Evolutionary conservation across 2,329 filamentous ascomycete species (phyloP).

Genomic region (Apiospora marii): DNA sequence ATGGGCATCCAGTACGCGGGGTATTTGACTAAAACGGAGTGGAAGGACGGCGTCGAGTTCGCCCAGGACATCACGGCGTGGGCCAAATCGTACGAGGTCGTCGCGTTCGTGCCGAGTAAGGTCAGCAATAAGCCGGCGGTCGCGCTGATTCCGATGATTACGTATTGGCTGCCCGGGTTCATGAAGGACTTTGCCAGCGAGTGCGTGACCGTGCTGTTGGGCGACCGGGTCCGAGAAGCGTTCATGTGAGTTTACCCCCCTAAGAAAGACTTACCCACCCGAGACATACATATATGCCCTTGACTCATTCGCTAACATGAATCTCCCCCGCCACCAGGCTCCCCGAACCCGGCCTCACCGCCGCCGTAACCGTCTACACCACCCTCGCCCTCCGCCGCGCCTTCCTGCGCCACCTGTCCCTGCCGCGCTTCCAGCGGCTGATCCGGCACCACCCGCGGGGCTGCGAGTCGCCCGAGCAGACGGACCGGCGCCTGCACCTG

Average conservation of each 20-base stretch:
- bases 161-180: constrained; percentile 59
- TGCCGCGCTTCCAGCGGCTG: constrained; percentile 61
- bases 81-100: constrained; percentile 64
- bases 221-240: constrained; percentile 67
- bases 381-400: constrained; percentile 62
- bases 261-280: too few species aligned
- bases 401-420: constrained; percentile 62
- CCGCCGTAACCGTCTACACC: constrained; percentile 51
- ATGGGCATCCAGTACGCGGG: constrained; percentile 67
- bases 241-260: constrained; percentile 61
- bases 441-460: constrained; percentile 42
- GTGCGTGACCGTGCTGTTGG: constrained; percentile 67
- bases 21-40: constrained; percentile 44
- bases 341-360: constrained; percentile 50
- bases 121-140: constrained; percentile 61
- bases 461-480: constrained; percentile 53
- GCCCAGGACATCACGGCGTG: constrained; percentile 56
- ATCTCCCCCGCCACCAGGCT: constrained; percentile 42
- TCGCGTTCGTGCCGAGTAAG: constrained; percentile 61
- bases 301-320: background rate
- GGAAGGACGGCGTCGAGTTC: constrained; percentile 61
- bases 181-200: constrained; percentile 56
- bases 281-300: background rate
- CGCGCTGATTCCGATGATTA: constrained; percentile 66
- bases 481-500: constrained; percentile 58